These are phyloP conservation scores for Penicillium digitatum DNA, from an alignment of 2,329 filamentous ascomycete genomes.

Conservation along the genomic window DNA sequence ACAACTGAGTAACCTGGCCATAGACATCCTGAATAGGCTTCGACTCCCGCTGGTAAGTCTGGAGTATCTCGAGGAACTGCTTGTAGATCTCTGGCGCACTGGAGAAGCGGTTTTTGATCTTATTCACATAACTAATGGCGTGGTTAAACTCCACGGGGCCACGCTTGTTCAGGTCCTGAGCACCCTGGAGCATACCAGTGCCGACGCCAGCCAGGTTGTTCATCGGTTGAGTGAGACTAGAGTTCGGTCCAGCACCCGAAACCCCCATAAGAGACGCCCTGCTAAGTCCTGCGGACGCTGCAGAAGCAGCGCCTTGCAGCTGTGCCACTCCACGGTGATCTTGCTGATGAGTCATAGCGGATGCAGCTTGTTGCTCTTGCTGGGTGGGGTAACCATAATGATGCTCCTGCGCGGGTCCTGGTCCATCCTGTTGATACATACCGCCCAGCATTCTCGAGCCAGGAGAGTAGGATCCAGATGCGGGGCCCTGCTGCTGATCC, in stretches of 20 bases:
- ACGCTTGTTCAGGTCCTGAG: constrained; percentile 68
- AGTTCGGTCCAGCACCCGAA: constrained; percentile 43
- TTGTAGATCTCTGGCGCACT: constrained; percentile 98
- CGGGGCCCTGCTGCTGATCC: constrained; percentile 30
- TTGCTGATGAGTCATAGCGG: constrained; percentile 54
- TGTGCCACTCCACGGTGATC: constrained; percentile 64
- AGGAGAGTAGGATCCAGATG: constrained; percentile 41
- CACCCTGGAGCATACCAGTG: constrained; percentile 54
- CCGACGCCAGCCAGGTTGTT: constrained; percentile 60
- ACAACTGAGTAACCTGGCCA: constrained; percentile 88
- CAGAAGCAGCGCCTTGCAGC: constrained; percentile 61
- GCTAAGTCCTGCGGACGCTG: constrained; percentile 49
- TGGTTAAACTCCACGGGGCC: constrained; percentile 98
- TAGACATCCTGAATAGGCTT: constrained; percentile 99
- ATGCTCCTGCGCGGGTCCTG: constrained; percentile 41
- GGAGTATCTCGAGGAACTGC: constrained; percentile 94
- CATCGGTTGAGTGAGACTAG: constrained; percentile 49
- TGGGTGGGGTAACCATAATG: constrained; percentile 43
- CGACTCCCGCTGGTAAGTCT: constrained; percentile 96
- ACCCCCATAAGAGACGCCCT: constrained; percentile 50
- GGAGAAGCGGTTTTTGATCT: constrained; percentile 99
- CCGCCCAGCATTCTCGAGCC: constrained; percentile 37
- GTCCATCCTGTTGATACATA: constrained; percentile 37
- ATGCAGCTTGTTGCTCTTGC: constrained; percentile 47
- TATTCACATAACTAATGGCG: constrained; percentile 98